phyloP scores from a whole-genome alignment of 192 early-diverging fungal genomes.

The Chytriomyces sp. region DNA sequence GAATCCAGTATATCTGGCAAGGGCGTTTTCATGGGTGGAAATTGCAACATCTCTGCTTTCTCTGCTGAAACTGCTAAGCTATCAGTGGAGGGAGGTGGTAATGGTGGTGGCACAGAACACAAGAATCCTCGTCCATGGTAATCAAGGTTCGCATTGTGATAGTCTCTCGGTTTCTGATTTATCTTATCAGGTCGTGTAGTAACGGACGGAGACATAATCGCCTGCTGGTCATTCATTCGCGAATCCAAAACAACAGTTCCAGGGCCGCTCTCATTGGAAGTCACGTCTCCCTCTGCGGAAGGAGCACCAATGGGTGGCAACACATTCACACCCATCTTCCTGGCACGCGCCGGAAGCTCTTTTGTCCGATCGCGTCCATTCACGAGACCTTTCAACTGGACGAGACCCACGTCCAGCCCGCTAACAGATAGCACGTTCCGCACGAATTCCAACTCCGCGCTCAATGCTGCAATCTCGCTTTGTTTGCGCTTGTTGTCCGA shows the following conservation, averaged over 20 bases:
- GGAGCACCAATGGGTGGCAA: conserved; percentile 29
- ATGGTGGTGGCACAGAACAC: conserved; percentile 22
- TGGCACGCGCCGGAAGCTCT: conserved; percentile 18
- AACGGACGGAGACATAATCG: too few species aligned
- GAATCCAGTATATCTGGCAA: too few species aligned
- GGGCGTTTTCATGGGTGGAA: too few species aligned
- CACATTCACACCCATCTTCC: conserved; percentile 14
- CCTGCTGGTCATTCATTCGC: too few species aligned
- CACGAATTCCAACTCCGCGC: conserved; percentile 39
- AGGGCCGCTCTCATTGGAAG: too few species aligned
- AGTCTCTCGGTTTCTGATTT: conserved; percentile 17
- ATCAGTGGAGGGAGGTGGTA: too few species aligned
- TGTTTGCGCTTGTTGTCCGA: conserved; percentile 47
- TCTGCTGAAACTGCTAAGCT: too few species aligned
- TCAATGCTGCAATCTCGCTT: conserved; percentile 45
- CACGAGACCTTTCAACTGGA: conserved; percentile 34
- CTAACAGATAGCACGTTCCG: conserved; percentile 35
- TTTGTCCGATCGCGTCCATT: conserved; percentile 2
- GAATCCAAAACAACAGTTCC: too few species aligned
- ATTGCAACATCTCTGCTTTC: too few species aligned
- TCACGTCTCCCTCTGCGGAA: too few species aligned
- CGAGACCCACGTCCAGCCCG: conserved; percentile 37
- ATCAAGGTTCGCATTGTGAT: conserved; percentile 27
- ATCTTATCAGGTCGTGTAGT: not conserved
- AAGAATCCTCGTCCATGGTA: conserved; percentile 22